Conservation (phyloP, 225 moss, liverwort and hornwort species). For the Sphagnum contortum region DNA sequence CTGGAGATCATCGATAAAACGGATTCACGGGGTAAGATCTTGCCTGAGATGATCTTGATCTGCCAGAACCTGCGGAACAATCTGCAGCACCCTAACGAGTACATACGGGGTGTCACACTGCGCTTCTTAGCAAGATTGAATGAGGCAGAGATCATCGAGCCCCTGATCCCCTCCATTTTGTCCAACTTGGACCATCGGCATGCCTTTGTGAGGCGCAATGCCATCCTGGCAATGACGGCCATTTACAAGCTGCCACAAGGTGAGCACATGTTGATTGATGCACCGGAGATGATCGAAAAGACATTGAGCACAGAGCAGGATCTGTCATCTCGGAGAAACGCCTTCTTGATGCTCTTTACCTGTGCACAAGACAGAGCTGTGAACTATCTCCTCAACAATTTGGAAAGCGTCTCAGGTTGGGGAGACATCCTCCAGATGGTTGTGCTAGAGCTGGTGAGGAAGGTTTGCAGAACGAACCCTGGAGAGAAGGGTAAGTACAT, state of each 20-base stretch:
- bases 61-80: conserved; percentile 94
- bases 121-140: conserved; percentile 82
- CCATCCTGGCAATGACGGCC: conserved; percentile 76
- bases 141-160: conserved; percentile 88
- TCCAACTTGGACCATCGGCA: conserved; percentile 90
- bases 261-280: conserved; percentile 71
- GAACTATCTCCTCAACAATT: conserved; percentile 58
- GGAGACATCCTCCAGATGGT: conserved; percentile 96
- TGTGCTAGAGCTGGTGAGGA: conserved; percentile 81
- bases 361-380: conserved; percentile 93
- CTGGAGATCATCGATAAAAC: conserved; percentile 96
- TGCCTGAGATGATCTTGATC: conserved; percentile 95
- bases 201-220: conserved; percentile 86
- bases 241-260: conserved; percentile 94
- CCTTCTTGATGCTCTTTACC: conserved; percentile 88
- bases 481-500: conserved; percentile 92
- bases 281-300: conserved; percentile 88
- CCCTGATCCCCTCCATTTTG: conserved; percentile 79
- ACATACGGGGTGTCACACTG: conserved; percentile 82
- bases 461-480: conserved; percentile 81
- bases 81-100: conserved; percentile 95
- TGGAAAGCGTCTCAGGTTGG: conserved; percentile 76
- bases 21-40: conserved; percentile 79
- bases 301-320: conserved; percentile 66
- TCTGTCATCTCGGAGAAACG: conserved; percentile 71